Evolutionary conservation across 2,329 filamentous ascomycete genomes (phyloP).

Genomic region (Leptographium radiaticola): DNA sequence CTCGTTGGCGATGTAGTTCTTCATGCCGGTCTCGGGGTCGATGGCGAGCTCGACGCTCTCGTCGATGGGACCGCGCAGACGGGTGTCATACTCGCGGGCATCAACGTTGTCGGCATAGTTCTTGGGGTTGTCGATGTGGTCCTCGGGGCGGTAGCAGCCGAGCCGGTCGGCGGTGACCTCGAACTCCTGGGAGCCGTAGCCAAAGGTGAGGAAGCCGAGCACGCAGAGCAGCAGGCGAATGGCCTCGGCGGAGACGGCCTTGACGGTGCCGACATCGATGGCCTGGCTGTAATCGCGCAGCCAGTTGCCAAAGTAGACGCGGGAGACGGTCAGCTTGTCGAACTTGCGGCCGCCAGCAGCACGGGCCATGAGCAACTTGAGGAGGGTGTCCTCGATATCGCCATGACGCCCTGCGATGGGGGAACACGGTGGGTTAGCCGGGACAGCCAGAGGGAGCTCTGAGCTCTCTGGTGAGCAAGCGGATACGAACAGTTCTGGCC

Average conservation of each 20-base stretch:
- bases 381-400: constrained; percentile 84
- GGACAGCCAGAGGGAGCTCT: too few relatives aligned
- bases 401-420: constrained; percentile 56
- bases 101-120: constrained; percentile 84
- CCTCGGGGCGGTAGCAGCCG: constrained; percentile 69
- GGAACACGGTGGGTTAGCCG: not conserved
- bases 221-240: constrained; percentile 84
- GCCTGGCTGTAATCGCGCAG: constrained; percentile 87
- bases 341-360: constrained; percentile 65
- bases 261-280: constrained; percentile 84
- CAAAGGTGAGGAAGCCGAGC: constrained; percentile 80
- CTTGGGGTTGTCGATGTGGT: constrained; percentile 69
- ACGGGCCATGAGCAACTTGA: constrained; percentile 53
- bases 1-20: constrained; percentile 93
- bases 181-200: constrained; percentile 72
- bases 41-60: constrained; percentile 67
- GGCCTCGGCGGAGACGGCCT: constrained; percentile 78
- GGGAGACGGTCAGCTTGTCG: constrained; percentile 72
- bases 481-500: constrained; percentile 59
- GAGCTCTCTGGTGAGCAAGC: not conserved
- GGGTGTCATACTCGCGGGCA: constrained; percentile 66
- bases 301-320: constrained; percentile 96
- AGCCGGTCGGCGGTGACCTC: constrained; percentile 70
- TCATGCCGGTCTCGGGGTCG: constrained; percentile 64
- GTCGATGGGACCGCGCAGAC: constrained; percentile 71